phyloP scores from a whole-genome alignment of 1,284 basidiomycete genomes.

The Cystobasidiaceae sp. region DNA sequence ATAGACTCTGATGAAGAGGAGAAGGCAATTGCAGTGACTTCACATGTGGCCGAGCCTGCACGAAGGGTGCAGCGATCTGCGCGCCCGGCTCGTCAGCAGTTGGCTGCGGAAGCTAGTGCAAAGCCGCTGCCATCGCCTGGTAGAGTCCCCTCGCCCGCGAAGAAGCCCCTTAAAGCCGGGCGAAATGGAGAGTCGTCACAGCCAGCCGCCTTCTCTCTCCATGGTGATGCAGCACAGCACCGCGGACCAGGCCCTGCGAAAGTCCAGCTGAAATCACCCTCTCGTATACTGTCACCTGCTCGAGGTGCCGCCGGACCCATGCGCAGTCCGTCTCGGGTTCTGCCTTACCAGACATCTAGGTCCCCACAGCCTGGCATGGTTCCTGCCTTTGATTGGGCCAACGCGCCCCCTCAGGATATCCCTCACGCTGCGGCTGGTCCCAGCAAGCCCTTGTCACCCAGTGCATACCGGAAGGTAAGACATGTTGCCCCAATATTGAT shows the following conservation, averaged over 20 bases:
- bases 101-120: background rate
- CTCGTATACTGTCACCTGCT: too few relatives aligned
- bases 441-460: background rate
- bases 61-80: background rate
- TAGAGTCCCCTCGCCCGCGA: background rate
- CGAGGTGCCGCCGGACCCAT: too few relatives aligned
- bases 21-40: background rate
- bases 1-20: background rate
- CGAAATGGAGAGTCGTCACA: too few relatives aligned
- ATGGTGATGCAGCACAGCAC: too few relatives aligned
- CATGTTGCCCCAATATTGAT: background rate
- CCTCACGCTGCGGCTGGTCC: too few relatives aligned
- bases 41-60: background rate
- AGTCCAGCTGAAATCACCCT: too few relatives aligned
- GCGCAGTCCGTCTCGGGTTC: too few relatives aligned
- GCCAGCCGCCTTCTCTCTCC: too few relatives aligned
- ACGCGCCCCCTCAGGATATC: background rate
- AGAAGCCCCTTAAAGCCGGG: constrained; percentile 2
- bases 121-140: constrained; percentile 8
- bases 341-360: too few relatives aligned
- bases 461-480: background rate
- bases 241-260: too few relatives aligned
- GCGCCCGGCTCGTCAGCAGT: background rate
- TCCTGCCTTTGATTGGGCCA: constrained; percentile 2
- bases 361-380: too few relatives aligned